These are phyloP conservation scores for Cordyceps farinosa DNA, from an alignment of 2,329 filamentous ascomycete species.

Conservation along the genomic window DNA sequence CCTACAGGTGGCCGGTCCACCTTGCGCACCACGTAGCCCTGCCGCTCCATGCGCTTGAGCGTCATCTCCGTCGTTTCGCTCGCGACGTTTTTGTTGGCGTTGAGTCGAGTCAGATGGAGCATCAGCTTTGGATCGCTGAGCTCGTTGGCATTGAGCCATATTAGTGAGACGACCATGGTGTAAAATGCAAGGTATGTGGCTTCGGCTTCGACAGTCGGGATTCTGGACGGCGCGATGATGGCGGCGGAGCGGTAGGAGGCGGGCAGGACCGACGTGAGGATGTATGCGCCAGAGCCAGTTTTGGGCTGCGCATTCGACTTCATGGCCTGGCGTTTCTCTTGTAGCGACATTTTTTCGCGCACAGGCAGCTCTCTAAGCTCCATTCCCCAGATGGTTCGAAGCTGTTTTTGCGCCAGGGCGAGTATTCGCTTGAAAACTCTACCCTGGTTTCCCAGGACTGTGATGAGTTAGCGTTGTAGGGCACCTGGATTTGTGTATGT, in stretches of 20 bases:
- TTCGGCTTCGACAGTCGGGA: conserved; percentile 64
- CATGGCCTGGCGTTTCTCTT: conserved; percentile 70
- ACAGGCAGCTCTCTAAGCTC: conserved; percentile 78
- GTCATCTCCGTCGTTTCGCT: conserved; percentile 72
- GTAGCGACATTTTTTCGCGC: conserved; percentile 75
- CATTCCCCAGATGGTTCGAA: conserved; percentile 83
- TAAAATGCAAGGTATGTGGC: conserved; percentile 79
- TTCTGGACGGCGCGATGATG: conserved; percentile 66
- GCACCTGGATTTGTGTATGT: conserved; percentile 14
- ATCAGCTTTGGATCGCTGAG: conserved; percentile 76
- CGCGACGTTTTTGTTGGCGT: conserved; percentile 71
- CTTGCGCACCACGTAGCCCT: conserved; percentile 77
- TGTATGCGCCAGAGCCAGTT: conserved; percentile 65
- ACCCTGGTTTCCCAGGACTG: conserved; percentile 68
- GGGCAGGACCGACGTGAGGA: conserved; percentile 72
- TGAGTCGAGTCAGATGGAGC: conserved; percentile 69
- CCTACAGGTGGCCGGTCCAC: conserved; percentile 56
- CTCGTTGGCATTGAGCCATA: conserved; percentile 68
- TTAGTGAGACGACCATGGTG: conserved; percentile 72
- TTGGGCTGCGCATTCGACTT: conserved; percentile 49
- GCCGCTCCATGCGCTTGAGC: conserved; percentile 69
- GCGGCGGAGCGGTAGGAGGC: conserved; percentile 59
- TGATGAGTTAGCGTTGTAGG: not conserved
- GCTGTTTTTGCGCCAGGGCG: conserved; percentile 66
- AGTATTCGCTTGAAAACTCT: conserved; percentile 76